These are phyloP conservation scores for Plasmodium reichenowi DNA, from an alignment of 169 alveolate genomes.

Conservation along the genomic window DNA sequence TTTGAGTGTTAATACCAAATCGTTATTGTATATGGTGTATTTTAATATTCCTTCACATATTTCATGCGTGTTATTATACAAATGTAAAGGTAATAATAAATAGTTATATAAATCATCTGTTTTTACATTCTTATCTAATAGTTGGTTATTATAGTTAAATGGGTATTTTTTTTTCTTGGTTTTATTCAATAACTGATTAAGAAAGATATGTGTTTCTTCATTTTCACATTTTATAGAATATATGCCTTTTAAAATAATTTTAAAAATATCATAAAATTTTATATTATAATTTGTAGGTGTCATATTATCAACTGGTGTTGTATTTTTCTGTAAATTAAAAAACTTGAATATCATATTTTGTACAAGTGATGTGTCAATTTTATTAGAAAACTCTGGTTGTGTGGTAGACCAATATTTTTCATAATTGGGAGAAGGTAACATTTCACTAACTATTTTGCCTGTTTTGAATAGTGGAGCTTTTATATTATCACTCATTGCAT, in stretches of 20 bases:
- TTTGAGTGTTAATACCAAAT: constrained; percentile 51
- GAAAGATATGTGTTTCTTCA: constrained; percentile 59
- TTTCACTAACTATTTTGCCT: constrained; percentile 72
- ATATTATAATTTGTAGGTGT: constrained; percentile 32
- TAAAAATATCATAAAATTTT: constrained; percentile 47
- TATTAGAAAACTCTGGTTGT: constrained; percentile 17
- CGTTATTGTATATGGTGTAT: constrained; percentile 60
- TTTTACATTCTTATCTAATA: constrained; percentile 6
- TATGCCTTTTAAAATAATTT: constrained; percentile 72
- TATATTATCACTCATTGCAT: constrained; percentile 65
- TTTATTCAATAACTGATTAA: constrained; percentile 38
- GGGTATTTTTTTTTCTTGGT: constrained; percentile 25
- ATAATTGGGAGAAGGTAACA: constrained; percentile 76
- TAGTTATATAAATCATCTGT: constrained; percentile 13
- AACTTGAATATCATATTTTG: constrained; percentile 63
- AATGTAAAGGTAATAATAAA: constrained; percentile 38
- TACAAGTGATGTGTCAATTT: constrained; percentile 35
- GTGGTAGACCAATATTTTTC: constrained; percentile 53
- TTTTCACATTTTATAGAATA: constrained; percentile 51
- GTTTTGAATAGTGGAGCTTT: constrained; percentile 73
- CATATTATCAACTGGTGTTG: background rate
- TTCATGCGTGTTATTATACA: constrained; percentile 43
- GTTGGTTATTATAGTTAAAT: constrained; percentile 15
- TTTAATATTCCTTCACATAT: constrained; percentile 68
- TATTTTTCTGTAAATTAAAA: constrained; percentile 48